Evolutionary conservation across 495 filamentous ascomycete genomes (phyloP), one percentile per base, ranked within the genome.

Genomic region (Penicillium paxilli): DNA sequence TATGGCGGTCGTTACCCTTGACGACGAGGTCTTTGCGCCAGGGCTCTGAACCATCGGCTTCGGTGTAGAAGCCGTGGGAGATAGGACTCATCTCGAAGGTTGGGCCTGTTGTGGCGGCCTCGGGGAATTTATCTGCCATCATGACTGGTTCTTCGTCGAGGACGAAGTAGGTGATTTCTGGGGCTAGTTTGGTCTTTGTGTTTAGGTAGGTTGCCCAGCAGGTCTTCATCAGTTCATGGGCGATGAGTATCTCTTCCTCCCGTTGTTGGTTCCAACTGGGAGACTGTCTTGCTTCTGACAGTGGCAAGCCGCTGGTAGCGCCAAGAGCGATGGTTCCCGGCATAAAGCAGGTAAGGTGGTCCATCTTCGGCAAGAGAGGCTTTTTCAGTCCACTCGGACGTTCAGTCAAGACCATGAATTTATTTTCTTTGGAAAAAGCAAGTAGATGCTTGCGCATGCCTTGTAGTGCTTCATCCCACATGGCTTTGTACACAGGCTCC

Each of bases 261-360:
- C 94, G 84, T 60, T 89, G 80, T 53, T 83, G 78, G 8, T 79
- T 80, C 95, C 95, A 99, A 12, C 57, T 69, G 0, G 83, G 64
- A 0, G 81, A 79, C 62, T 88, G 84, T 57, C 82, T 86, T 5
- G 92, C 92, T 60, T 91, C 85, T 1, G 82, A 74, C 26, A 96
- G 80, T 1, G 83, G 83, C 35, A 84, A 57, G 1, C 94, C 94
- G 19, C 86, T 89, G 0, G 94, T 99, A 4, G 83, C 90, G 9
- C 84, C 92, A 1, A 98, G 83, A 0, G 93, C 94, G 59, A 98
- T 93, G 12, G 92, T 96, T 26, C 94, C 95, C 0, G 94, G 92
- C 81, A 97, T 88, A 77, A 98, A 99, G 76, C 94, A 99, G 33
- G 92, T 92, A 7, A 98, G 78, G 67, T 99, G 94, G 64, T 98